Conservation (phyloP, 1,284 basidiomycete genomes). For the Austroboletus rostrupii region DNA sequence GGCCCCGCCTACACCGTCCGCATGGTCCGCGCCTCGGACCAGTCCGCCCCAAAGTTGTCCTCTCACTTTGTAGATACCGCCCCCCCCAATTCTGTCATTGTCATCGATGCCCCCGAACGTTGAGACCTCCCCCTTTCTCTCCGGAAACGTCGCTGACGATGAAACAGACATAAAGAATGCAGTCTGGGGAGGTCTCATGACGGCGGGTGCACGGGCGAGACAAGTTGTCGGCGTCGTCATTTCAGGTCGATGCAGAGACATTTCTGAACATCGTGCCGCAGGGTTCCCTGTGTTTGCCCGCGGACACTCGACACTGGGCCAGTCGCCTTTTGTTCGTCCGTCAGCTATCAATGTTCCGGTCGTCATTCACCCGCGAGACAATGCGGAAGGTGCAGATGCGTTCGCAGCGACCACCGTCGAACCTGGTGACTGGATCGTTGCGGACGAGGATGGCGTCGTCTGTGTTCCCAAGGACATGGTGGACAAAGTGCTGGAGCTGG, state of each 20-base stretch:
- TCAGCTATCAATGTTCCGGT: conserved; percentile 76
- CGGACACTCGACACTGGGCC: conserved; percentile 83
- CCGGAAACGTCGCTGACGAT: conserved; percentile 4
- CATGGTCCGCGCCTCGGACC: conserved; percentile 71
- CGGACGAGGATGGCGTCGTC: conserved; percentile 89
- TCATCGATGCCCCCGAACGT: conserved; percentile 79
- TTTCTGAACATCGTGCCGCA: conserved; percentile 68
- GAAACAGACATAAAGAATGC: conserved; percentile 72
- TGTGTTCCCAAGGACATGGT: conserved; percentile 64
- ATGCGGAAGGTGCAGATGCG: conserved; percentile 22
- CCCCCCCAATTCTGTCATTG: conserved; percentile 62
- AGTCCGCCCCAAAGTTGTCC: conserved; percentile 59
- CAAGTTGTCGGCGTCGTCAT: conserved; percentile 75
- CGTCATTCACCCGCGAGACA: conserved; percentile 48
- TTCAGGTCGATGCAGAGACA: conserved; percentile 80
- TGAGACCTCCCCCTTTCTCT: conserved; percentile 26
- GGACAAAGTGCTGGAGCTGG: conserved; percentile 58
- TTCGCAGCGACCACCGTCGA: conserved; percentile 60
- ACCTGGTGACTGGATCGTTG: conserved; percentile 83
- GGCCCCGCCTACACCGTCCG: conserved; percentile 90
- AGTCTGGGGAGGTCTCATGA: conserved; percentile 91
- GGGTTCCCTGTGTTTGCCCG: conserved; percentile 78
- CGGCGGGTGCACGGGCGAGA: conserved; percentile 72
- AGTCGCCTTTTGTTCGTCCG: conserved; percentile 83
- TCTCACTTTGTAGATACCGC: conserved; percentile 86